phyloP scores from a whole-genome alignment of 306 rosid species.

The Adenanthera pavonina region DNA sequence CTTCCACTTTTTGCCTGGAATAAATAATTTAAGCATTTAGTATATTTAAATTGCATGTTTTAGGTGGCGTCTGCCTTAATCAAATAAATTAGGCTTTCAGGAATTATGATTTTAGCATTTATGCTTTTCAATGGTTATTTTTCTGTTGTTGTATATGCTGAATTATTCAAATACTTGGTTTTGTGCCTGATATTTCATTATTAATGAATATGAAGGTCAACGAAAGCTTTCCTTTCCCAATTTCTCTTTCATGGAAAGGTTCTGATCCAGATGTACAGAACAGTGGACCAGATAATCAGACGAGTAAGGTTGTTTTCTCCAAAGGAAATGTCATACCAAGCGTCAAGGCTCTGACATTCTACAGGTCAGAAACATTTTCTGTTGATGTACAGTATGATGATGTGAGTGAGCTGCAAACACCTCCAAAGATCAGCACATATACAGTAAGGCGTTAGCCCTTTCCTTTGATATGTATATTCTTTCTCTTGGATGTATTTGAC shows the following conservation, averaged over 20 bases:
- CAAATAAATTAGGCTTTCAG: neutral
- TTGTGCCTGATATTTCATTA: slow-evolving; percentile 8
- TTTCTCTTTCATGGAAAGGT: slow-evolving; percentile 85
- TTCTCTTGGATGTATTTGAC: neutral
- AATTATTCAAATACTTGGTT: neutral
- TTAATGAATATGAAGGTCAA: slow-evolving; percentile 61
- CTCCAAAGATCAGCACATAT: slow-evolving; percentile 78
- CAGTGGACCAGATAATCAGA: slow-evolving; percentile 61
- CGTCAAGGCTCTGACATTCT: slow-evolving; percentile 74
- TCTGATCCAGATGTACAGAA: slow-evolving; percentile 70
- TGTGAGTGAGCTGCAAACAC: slow-evolving; percentile 59
- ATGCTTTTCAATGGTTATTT: neutral
- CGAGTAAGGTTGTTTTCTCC: slow-evolving; percentile 68
- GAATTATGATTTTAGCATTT: neutral
- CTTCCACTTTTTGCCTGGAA: neutral
- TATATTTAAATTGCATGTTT: slow-evolving; percentile 4
- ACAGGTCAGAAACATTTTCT: slow-evolving; percentile 70
- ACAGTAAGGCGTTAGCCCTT: slow-evolving; percentile 55
- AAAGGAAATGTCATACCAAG: slow-evolving; percentile 89
- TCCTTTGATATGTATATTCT: neutral
- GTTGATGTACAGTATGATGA: slow-evolving; percentile 79
- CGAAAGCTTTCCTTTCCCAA: slow-evolving; percentile 80
- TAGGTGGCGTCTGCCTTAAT: neutral
- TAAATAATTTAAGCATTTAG: neutral
- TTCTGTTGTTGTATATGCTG: neutral